Percentiles rank a stretch among this genome's conserved stretches.
These are phyloP conservation scores for Monilinia laxa DNA, from an alignment of 2,329 filamentous ascomycete species.

Conservation along the genomic window DNA sequence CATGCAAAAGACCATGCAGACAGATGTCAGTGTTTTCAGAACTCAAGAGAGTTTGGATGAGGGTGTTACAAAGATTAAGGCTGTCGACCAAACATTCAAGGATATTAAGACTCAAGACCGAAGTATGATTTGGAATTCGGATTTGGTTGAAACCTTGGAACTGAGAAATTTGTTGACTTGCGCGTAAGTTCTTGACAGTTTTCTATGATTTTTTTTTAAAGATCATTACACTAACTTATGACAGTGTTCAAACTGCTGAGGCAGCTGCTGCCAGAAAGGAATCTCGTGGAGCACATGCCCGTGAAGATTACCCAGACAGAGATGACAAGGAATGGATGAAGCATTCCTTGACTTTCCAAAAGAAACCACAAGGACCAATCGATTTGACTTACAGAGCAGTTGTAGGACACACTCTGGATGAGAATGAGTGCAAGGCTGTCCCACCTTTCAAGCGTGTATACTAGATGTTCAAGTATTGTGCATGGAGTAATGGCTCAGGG, in stretches of 20 bases:
- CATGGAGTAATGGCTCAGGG: conserved; percentile 9
- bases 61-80: conserved; percentile 82
- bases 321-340: conserved; percentile 99
- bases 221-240: background rate
- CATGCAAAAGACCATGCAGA: conserved; percentile 99
- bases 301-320: conserved; percentile 94
- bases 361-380: conserved; percentile 81
- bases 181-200: conserved; percentile 60
- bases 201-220: background rate
- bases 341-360: conserved; percentile 96
- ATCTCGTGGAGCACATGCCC: conserved; percentile 93
- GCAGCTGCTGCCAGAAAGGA: conserved; percentile 93
- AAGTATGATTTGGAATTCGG: conserved; percentile 99
- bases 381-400: conserved; percentile 86
- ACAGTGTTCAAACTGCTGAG: conserved; percentile 82
- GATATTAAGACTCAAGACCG: conserved; percentile 95
- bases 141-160: conserved; percentile 94
- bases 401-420: conserved; percentile 79
- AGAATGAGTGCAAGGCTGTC: conserved; percentile 93
- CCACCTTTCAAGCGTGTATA: conserved; percentile 95
- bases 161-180: conserved; percentile 93
- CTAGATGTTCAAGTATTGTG: conserved; percentile 47
- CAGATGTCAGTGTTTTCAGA: conserved; percentile 94
- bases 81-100: conserved; percentile 76
- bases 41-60: conserved; percentile 84